phyloP scores from a whole-genome alignment of 2,329 filamentous ascomycete species.

The Curvularia hawaiiensis region DNA sequence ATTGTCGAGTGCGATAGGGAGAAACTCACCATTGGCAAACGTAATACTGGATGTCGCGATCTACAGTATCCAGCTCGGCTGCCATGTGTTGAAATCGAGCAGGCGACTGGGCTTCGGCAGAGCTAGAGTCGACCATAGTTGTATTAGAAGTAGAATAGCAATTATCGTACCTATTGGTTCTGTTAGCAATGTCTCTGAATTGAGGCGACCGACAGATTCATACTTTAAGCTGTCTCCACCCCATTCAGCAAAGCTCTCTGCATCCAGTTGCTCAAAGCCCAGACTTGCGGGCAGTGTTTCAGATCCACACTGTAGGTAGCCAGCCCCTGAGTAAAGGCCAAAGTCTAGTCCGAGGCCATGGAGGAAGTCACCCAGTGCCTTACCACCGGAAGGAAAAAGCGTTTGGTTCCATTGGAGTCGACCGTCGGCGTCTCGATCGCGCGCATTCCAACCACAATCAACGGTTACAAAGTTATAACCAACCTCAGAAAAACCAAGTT shows the following conservation, averaged over 20 bases:
- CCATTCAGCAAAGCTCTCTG: constrained; percentile 58
- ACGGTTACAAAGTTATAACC: constrained; percentile 63
- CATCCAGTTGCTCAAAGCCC: constrained; percentile 63
- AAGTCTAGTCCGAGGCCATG: constrained; percentile 57
- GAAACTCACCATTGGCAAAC: constrained; percentile 40
- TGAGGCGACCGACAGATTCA: neutral
- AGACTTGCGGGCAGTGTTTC: constrained; percentile 52
- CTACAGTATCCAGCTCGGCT: constrained; percentile 29
- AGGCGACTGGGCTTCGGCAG: constrained; percentile 35
- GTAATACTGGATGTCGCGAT: constrained; percentile 44
- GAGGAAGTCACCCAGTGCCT: constrained; percentile 57
- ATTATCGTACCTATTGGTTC: constrained; percentile 39
- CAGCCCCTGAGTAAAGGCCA: constrained; percentile 58
- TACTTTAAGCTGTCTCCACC: constrained; percentile 56
- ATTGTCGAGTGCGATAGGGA: too few relatives aligned
- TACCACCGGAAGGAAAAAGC: constrained; percentile 58
- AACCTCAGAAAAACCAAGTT: constrained; percentile 56
- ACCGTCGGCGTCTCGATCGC: constrained; percentile 50
- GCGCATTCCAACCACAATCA: constrained; percentile 63
- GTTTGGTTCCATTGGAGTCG: constrained; percentile 57
- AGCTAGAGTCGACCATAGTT: constrained; percentile 45
- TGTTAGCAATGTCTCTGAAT: constrained; percentile 47
- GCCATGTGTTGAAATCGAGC: constrained; percentile 40
- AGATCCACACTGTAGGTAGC: constrained; percentile 47
- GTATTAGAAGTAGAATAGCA: constrained; percentile 39